phyloP scores from a whole-genome alignment of 202 grass and related monocot species.

The Brachypodium distachyon region DNA sequence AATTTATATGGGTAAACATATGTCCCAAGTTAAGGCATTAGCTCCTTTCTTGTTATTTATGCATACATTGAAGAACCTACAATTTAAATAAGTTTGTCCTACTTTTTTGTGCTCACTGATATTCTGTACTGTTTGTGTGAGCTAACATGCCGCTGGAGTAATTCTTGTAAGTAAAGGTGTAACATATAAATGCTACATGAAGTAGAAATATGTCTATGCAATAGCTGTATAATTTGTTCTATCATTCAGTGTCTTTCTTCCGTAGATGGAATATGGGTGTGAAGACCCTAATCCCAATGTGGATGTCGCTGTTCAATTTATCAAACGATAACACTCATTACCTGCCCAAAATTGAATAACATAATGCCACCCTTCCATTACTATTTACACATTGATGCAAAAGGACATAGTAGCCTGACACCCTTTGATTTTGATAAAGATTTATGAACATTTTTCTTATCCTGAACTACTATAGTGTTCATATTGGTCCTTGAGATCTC shows the following conservation, averaged over 20 bases:
- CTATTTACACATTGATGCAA: not conserved
- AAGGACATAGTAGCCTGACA: not conserved
- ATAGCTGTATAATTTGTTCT: not conserved
- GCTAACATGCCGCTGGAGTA: not conserved
- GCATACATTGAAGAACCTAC: not conserved
- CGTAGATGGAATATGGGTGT: not conserved
- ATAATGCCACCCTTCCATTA: not conserved
- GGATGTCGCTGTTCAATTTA: not conserved
- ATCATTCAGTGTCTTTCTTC: not conserved
- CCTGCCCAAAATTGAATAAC: not conserved
- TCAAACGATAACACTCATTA: not conserved
- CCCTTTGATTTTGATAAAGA: not conserved
- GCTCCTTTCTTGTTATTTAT: not conserved
- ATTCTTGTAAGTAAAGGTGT: not conserved
- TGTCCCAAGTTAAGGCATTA: not conserved
- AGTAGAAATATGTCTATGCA: not conserved
- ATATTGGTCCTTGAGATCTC: not conserved
- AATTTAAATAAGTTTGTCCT: not conserved
- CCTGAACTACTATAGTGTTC: not conserved
- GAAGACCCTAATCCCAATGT: not conserved
- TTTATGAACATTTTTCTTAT: not conserved
- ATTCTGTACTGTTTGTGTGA: not conserved
- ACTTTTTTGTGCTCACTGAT: not conserved
- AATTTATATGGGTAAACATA: not conserved
- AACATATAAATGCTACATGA: not conserved